Base-by-base conservation (phyloP, 805 yeast genomes). In the Pichia heedii region DNA sequence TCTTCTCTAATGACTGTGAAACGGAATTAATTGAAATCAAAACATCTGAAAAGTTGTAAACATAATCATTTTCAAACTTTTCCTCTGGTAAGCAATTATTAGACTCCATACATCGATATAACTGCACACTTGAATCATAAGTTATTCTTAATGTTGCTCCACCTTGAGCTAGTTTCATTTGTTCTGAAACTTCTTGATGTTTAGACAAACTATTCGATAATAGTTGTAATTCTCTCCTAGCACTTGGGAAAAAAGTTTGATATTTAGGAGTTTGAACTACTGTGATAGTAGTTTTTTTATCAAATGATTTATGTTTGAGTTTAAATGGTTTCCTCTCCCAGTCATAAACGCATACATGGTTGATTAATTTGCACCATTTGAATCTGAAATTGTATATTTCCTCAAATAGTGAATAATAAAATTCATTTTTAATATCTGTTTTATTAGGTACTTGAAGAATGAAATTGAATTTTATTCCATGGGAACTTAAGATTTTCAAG, bases 311-410 rank as follows among this genome's bases (percentile, higher is more conserved):
- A 13, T 34, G 24, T 22, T 6, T 18, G 7, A n/a, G 2, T 9
- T 15, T 21, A 21, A 20, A 22, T 5, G 26, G 6, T 3, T 15
- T 21, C 15, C 11, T 24, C 32, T 29, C 18, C 18, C 35, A 27
- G 24, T 37, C 37, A 37, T 32, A 44, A 4, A 40, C 6, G 13
- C 24, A 33, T 4, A 44, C 19, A 4, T 15, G 10, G 13, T 37
- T 40, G 13, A 36, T 19, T 10, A 7, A 15, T 16, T 16, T 18
- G 10, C 37, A 34, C 46, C 46, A 43, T 9, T 22, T 19, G 32
- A 30, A 39, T 24, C 35, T 39, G 10, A 10, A 9, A 30, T 35
- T 39, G 26, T 36, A 43, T 6, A 43, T 40, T 33, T 43, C 46
- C 13, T 43, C 46, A 21, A 43, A 20, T 20, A 29, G 16, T 3